Percentiles rank a stretch among this genome's conserved stretches.
phyloP scores from a whole-genome alignment of 768 basidiomycete genomes.

The Cytidiella melzeri region DNA sequence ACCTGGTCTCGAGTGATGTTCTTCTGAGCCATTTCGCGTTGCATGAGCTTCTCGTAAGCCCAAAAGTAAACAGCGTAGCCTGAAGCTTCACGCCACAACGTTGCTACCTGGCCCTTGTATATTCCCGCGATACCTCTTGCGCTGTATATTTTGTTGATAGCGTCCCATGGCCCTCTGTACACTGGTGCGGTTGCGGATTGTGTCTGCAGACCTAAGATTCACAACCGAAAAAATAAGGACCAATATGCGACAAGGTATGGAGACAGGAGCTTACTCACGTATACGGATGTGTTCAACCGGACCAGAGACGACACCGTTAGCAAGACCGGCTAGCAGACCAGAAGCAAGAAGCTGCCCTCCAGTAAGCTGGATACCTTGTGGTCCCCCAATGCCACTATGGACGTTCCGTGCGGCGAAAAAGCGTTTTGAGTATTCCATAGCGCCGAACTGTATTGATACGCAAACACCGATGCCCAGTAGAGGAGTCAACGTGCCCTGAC shows the following conservation, averaged over 20 bases:
- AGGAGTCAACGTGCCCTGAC: constrained; percentile 83
- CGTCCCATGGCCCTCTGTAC: constrained; percentile 84
- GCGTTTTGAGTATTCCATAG: constrained; percentile 81
- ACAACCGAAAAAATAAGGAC: not conserved
- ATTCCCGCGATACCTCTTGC: constrained; percentile 76
- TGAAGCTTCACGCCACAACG: constrained; percentile 74
- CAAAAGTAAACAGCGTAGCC: constrained; percentile 90
- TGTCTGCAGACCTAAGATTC: constrained; percentile 72
- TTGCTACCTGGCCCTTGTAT: constrained; percentile 90
- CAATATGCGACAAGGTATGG: not conserved
- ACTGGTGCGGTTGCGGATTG: constrained; percentile 72
- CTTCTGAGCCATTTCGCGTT: constrained; percentile 73
- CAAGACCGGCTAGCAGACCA: constrained; percentile 81
- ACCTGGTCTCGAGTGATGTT: constrained; percentile 73
- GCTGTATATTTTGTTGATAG: constrained; percentile 76
- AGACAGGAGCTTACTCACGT: constrained; percentile 51
- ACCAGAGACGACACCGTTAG: constrained; percentile 89
- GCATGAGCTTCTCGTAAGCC: constrained; percentile 88
- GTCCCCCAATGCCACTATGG: constrained; percentile 52
- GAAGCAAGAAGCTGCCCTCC: constrained; percentile 63
- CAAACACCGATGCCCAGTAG: constrained; percentile 90
- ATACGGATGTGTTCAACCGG: constrained; percentile 98
- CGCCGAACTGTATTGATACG: constrained; percentile 95
- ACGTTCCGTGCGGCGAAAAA: constrained; percentile 63
- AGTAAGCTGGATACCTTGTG: constrained; percentile 54